Percentiles rank a stretch among this genome's conserved stretches.
Evolutionary conservation across 2,329 filamentous ascomycete species (phyloP).

Genomic region (Pestalotiopsis sp.): DNA sequence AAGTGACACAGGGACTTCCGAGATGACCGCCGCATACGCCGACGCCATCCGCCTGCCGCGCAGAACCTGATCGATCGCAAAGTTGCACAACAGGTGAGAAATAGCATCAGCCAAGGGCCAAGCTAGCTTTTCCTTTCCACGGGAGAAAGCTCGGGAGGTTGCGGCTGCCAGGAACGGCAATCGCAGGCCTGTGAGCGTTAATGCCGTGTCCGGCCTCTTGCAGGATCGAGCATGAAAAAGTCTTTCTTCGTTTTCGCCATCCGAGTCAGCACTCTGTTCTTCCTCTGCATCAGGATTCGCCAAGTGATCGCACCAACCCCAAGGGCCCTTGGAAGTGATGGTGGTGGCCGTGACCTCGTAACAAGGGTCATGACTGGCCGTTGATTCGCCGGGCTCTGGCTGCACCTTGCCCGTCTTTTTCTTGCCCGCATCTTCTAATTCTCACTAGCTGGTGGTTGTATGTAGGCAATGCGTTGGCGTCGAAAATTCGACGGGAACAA

Average conservation of each 20-base stretch:
- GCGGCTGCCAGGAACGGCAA: not conserved
- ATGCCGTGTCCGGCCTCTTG: not conserved
- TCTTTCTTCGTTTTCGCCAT: not conserved
- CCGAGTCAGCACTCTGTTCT: not conserved
- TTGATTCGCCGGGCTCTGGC: not conserved
- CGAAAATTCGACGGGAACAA: constrained; percentile 3
- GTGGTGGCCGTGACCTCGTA: not conserved
- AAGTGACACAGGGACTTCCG: not conserved
- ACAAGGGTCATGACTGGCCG: not conserved
- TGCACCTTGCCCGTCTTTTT: not conserved
- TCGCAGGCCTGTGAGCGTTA: not conserved
- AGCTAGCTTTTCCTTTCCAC: not conserved
- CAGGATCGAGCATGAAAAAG: not conserved
- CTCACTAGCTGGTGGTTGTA: not conserved
- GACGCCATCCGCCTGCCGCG: not conserved
- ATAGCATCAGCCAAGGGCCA: not conserved
- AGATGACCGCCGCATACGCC: not conserved
- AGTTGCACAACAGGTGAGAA: too few relatives aligned
- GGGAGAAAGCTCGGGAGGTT: not conserved
- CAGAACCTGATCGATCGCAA: too few relatives aligned
- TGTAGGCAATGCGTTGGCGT: not conserved
- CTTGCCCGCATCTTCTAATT: not conserved
- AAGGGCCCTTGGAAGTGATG: not conserved
- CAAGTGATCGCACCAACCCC: not conserved
- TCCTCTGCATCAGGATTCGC: not conserved